Conservation (phyloP, 371 early-diverging fungal genomes). For the Furculomyces boomerangus region DNA sequence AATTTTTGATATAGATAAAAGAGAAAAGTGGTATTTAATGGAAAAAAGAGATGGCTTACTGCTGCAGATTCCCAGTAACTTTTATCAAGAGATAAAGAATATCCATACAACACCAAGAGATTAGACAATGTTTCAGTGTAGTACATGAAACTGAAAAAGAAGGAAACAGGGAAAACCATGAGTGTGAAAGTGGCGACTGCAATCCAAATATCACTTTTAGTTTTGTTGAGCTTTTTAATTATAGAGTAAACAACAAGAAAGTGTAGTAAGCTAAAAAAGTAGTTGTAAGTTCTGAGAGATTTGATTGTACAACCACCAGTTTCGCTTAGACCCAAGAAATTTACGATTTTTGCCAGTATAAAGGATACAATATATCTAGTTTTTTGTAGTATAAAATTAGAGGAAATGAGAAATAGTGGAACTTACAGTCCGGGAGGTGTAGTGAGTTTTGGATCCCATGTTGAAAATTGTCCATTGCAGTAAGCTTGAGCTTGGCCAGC, state of each 20-base stretch:
- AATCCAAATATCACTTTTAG: constrained; percentile 1
- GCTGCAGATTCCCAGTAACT: constrained; percentile 31
- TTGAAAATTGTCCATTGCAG: constrained; percentile 43
- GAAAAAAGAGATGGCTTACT: constrained; percentile 9
- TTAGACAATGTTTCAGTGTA: constrained; percentile 85
- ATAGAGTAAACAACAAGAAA: constrained; percentile 28
- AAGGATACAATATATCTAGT: background rate
- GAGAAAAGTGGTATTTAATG: background rate
- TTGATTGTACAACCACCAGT: constrained; percentile 24
- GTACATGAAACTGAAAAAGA: constrained; percentile 69
- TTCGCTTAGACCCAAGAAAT: background rate
- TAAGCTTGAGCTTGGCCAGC: constrained; percentile 77
- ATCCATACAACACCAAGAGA: constrained; percentile 52
- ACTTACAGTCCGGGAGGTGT: constrained; percentile 89
- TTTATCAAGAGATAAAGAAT: constrained; percentile 31
- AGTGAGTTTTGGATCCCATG: constrained; percentile 85
- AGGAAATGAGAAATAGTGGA: background rate
- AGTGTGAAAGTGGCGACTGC: constrained; percentile 35
- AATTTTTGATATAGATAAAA: background rate
- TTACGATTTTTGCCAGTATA: background rate
- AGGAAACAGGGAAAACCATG: constrained; percentile 54
- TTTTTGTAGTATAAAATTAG: background rate
- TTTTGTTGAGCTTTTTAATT: constrained; percentile 19
- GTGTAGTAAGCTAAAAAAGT: constrained; percentile 28
- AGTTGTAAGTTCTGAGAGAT: constrained; percentile 38